Conservation (phyloP, 2,329 filamentous ascomycete species). For the Scytalidium sp. region DNA sequence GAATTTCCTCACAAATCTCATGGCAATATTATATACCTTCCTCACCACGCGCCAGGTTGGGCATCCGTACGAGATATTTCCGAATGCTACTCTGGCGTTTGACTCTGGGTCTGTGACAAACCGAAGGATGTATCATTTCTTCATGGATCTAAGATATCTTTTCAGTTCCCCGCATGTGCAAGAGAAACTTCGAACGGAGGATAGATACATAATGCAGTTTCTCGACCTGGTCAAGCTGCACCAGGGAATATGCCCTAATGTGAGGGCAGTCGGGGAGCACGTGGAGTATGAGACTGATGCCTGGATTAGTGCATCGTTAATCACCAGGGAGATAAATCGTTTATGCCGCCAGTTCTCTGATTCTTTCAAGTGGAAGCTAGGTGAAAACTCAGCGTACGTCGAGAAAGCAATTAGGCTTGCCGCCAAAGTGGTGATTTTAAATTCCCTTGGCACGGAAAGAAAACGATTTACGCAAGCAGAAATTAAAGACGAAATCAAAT, state of each 20-base stretch:
- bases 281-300: constrained; percentile 98
- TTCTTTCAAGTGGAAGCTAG: constrained; percentile 69
- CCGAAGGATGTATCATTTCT: constrained; percentile 95
- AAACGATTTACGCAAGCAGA: constrained; percentile 82
- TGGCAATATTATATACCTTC: constrained; percentile 97
- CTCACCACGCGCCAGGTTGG: constrained; percentile 93
- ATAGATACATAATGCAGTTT: constrained; percentile 89
- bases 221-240: constrained; percentile 93
- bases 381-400: constrained; percentile 65
- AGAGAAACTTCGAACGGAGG: constrained; percentile 75
- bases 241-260: constrained; percentile 94
- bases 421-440: constrained; percentile 80
- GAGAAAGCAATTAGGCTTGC: constrained; percentile 69
- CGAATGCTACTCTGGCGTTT: constrained; percentile 83
- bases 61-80: constrained; percentile 84
- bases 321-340: constrained; percentile 92
- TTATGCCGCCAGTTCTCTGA: constrained; percentile 86
- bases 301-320: constrained; percentile 94
- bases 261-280: constrained; percentile 88
- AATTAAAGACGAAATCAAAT: constrained; percentile 80
- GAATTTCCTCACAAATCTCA: constrained; percentile 91
- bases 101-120: constrained; percentile 95
- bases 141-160: constrained; percentile 88
- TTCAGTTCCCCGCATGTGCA: constrained; percentile 88
- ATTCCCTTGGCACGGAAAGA: constrained; percentile 86